These are phyloP conservation scores for Ilyonectria robusta DNA, from an alignment of 2,329 filamentous ascomycete species.

Conservation along the genomic window DNA sequence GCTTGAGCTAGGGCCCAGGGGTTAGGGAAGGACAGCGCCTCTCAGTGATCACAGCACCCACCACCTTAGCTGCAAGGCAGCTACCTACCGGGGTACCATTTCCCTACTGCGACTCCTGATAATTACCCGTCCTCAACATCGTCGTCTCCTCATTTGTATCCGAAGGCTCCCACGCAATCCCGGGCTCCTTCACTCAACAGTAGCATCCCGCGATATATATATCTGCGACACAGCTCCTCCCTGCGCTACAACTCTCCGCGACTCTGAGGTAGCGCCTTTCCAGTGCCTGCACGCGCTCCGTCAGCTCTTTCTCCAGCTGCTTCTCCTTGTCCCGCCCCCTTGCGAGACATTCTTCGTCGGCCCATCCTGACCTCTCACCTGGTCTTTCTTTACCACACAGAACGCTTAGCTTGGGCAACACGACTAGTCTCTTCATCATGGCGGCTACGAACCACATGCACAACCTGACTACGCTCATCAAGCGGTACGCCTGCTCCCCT, in stretches of 20 bases:
- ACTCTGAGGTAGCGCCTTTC: conserved; percentile 21
- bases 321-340: background rate
- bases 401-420: conserved; percentile 1
- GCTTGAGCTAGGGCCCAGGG: background rate
- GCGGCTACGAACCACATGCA: conserved; percentile 88
- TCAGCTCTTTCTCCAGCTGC: conserved; percentile 2
- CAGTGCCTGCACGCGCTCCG: conserved; percentile 32
- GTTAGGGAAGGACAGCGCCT: background rate
- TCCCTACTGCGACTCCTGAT: conserved; percentile 1
- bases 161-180: background rate
- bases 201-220: background rate
- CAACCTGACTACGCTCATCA: conserved; percentile 97
- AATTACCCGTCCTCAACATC: background rate
- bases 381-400: background rate
- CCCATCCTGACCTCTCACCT: background rate
- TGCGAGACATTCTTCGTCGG: conserved; percentile 9
- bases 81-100: background rate
- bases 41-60: background rate
- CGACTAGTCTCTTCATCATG: conserved; percentile 63
- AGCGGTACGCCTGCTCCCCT: conserved; percentile 75
- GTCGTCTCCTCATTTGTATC: conserved; percentile 12
- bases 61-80: background rate
- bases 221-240: background rate
- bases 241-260: conserved; percentile 12
- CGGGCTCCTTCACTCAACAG: background rate